Evolutionary conservation across 345 rosid genomes (phyloP), one percentile per base, ranked within the genome.

Genomic region (Sonneratia alba): DNA sequence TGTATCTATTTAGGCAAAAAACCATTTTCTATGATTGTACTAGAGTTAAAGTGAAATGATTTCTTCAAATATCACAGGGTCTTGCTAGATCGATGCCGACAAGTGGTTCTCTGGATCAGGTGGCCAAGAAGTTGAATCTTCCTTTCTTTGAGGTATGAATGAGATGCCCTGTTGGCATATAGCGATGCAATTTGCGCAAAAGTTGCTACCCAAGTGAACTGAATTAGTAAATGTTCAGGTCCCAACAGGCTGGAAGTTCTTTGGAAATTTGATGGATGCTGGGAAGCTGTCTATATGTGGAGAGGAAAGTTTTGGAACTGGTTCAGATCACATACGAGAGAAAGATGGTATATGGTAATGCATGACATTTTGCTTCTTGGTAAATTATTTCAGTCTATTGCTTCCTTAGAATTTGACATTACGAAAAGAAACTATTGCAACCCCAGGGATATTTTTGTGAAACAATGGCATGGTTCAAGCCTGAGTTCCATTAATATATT

Each of bases 81-180:
- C 86, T 95, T 66, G 97, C 99, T 69, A 87, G 96, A 79, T 95
- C 97, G 38, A 90, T 95, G 97, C 99, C 99, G 34, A 95, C 97
- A 36, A 95, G 94, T 76, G 96, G 97, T 74, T 97, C 99, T 64
- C 94, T 95, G 74, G 99, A 90, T 84, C 85, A 91, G 55, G 97
- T 95, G 79, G 96, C 99, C 56, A 85, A 84, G 79, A 92, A 92
- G 77, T 73, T 92, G 79, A 83, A 83, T 76, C 94, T 92, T 79
- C 86, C 87, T 34, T 92, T 89, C 80, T 90, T 95, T 68, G 99
- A 92, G 96, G 97, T 92, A 37, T 57, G n/a, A 68, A 62, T 38
- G 51, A 69, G 42, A 27, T 27, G 66, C 45, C 64, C 62, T 73
- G 34, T 47, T 71, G 13, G 69, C 15, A 53, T 40, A 66, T 68